Conservation (phyloP, 768 basidiomycete genomes). For the Suillus luteus region DNA sequence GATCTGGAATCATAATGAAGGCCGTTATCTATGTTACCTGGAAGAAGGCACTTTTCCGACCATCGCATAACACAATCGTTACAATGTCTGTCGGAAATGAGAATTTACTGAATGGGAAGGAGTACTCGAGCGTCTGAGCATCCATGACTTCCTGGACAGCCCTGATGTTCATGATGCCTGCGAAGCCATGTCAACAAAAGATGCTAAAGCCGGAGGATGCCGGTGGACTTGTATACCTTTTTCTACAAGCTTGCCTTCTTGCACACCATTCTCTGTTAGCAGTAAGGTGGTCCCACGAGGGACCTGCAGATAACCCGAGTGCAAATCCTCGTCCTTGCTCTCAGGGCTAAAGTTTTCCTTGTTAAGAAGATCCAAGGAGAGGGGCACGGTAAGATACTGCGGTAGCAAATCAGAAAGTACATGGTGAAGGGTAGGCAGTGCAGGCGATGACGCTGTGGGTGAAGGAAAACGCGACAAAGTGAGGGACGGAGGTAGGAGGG, state of each 20-base stretch:
- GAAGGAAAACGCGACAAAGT: constrained; percentile 65
- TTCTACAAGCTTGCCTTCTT: constrained; percentile 67
- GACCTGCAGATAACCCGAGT: constrained; percentile 74
- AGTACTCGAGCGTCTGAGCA: constrained; percentile 67
- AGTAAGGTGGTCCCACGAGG: constrained; percentile 61
- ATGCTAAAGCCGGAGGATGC: not conserved
- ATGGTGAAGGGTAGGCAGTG: constrained; percentile 50
- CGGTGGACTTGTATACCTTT: constrained; percentile 32
- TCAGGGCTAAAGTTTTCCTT: constrained; percentile 59
- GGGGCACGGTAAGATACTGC: constrained; percentile 51
- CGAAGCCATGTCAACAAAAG: not conserved
- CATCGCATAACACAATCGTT: constrained; percentile 63
- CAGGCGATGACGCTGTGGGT: constrained; percentile 30
- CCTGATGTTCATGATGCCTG: constrained; percentile 65
- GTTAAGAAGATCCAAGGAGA: constrained; percentile 68
- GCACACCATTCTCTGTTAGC: constrained; percentile 65
- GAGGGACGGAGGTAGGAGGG: constrained; percentile 67
- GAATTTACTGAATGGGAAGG: constrained; percentile 76
- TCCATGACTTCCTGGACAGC: constrained; percentile 65
- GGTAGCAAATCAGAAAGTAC: constrained; percentile 64
- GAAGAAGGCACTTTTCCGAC: constrained; percentile 72
- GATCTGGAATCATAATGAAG: not conserved
- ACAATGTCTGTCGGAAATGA: constrained; percentile 72
- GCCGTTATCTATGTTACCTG: constrained; percentile 42
- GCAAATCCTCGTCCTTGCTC: constrained; percentile 69